phyloP scores from a whole-genome alignment of 148 eudicot species.

The Tetragonia tetragonoides region DNA sequence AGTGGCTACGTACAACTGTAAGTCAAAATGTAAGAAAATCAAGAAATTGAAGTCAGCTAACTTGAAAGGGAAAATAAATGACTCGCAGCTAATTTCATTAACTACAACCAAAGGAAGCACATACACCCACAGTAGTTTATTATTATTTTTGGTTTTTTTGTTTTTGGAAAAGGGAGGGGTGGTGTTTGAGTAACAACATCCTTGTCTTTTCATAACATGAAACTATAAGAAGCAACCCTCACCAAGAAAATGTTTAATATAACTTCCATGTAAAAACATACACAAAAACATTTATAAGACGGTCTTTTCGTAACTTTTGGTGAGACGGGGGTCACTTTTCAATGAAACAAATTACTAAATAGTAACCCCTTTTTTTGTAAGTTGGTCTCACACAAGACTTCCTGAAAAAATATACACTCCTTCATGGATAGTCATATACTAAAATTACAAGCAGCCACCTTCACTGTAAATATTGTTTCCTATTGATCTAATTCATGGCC shows the following conservation, averaged over 20 bases:
- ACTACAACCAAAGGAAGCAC: neutral
- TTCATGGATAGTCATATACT: neutral
- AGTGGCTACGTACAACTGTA: conserved; percentile 61
- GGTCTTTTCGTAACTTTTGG: too few relatives aligned
- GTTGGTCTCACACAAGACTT: too few relatives aligned
- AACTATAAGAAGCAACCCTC: neutral
- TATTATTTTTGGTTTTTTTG: neutral
- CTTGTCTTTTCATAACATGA: neutral
- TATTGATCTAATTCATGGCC: neutral
- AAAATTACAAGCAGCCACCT: neutral
- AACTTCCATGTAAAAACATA: neutral
- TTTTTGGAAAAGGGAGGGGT: neutral
- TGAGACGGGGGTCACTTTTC: too few relatives aligned
- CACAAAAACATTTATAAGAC: too few relatives aligned
- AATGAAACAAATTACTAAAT: too few relatives aligned
- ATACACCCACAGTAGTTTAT: neutral
- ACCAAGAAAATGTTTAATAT: neutral
- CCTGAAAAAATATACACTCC: neutral
- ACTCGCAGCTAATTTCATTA: neutral
- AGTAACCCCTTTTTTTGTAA: too few relatives aligned
- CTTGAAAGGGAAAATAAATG: neutral
- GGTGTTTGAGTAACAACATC: neutral
- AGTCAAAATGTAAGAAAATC: neutral
- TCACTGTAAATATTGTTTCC: neutral
- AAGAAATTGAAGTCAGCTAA: neutral